Evolutionary conservation across 768 basidiomycete species (phyloP).

Genomic region (Clitopilus passeckerianus): DNA sequence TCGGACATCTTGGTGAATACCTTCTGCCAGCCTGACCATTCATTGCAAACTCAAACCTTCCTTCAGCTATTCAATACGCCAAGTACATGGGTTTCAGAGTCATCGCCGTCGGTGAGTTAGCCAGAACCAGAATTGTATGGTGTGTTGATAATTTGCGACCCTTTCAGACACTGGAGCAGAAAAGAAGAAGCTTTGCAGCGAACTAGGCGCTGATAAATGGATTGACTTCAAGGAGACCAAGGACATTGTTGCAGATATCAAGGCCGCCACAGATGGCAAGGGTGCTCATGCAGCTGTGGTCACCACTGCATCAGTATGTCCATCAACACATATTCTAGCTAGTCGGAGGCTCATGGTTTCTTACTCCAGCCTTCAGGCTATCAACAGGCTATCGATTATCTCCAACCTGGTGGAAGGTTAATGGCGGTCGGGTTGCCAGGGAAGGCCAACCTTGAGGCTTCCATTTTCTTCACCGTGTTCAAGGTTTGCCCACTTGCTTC

Average conservation of each 20-base stretch:
- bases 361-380: conserved; percentile 29
- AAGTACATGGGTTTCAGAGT: conserved; percentile 72
- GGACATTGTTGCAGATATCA: conserved; percentile 63
- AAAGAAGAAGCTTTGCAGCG: conserved; percentile 48
- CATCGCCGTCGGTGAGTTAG: conserved; percentile 56
- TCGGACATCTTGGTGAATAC: conserved; percentile 67
- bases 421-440: conserved; percentile 80
- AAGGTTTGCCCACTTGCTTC: conserved; percentile 30
- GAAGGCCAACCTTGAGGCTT: conserved; percentile 49
- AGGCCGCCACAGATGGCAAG: conserved; percentile 53
- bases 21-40: not conserved
- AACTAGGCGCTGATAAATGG: conserved; percentile 53
- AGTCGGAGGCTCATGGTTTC: not conserved
- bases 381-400: conserved; percentile 65
- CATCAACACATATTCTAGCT: not conserved
- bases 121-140: not conserved
- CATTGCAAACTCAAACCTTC: not conserved
- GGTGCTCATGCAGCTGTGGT: conserved; percentile 73
- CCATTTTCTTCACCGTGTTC: conserved; percentile 69
- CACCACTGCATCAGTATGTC: conserved; percentile 45
- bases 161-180: conserved; percentile 63
- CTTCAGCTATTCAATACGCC: conserved; percentile 75
- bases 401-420: conserved; percentile 66
- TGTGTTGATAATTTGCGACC: not conserved
- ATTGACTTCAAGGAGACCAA: conserved; percentile 72